These are phyloP conservation scores for Colletotrichum incanum DNA, from an alignment of 2,329 filamentous ascomycete species.

Conservation along the genomic window DNA sequence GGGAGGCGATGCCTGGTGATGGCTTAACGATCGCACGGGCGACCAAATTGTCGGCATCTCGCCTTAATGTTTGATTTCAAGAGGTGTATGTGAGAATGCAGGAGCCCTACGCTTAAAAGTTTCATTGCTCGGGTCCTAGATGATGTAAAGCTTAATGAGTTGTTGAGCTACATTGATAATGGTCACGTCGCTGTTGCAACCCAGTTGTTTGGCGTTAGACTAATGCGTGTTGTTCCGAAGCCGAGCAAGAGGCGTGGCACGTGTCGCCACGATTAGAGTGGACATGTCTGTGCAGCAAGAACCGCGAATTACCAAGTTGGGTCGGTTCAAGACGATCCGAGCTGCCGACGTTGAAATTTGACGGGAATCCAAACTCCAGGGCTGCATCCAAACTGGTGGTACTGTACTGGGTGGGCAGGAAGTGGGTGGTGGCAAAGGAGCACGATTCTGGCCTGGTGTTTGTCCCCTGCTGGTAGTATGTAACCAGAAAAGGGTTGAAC, in stretches of 20 bases:
- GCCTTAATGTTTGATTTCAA: constrained; percentile 11
- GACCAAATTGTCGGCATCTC: constrained; percentile 18
- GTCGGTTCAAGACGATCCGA: constrained; percentile 2
- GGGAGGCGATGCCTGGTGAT: background rate
- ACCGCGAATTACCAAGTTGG: constrained; percentile 4
- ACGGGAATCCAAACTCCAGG: constrained; percentile 11
- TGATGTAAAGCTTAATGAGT: background rate
- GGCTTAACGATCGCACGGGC: background rate
- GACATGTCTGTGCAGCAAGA: constrained; percentile 20
- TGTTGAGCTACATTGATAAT: background rate
- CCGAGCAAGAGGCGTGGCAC: background rate
- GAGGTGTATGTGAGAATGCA: background rate
- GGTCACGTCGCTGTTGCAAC: constrained; percentile 1
- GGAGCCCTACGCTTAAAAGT: background rate
- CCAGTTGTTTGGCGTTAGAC: constrained; percentile 9
- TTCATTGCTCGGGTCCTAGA: background rate
- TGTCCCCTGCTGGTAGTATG: constrained; percentile 3
- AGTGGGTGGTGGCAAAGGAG: constrained; percentile 1
- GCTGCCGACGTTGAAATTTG: constrained; percentile 9
- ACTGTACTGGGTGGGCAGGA: constrained; percentile 16
- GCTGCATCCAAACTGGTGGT: constrained; percentile 8
- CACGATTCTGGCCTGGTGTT: constrained; percentile 1
- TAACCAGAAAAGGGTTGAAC: constrained; percentile 10
- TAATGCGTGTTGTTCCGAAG: background rate
- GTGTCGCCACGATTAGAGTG: constrained; percentile 20